Conservation (phyloP, 2,329 filamentous ascomycete species). For the Orbilia blumenaviensis region DNA sequence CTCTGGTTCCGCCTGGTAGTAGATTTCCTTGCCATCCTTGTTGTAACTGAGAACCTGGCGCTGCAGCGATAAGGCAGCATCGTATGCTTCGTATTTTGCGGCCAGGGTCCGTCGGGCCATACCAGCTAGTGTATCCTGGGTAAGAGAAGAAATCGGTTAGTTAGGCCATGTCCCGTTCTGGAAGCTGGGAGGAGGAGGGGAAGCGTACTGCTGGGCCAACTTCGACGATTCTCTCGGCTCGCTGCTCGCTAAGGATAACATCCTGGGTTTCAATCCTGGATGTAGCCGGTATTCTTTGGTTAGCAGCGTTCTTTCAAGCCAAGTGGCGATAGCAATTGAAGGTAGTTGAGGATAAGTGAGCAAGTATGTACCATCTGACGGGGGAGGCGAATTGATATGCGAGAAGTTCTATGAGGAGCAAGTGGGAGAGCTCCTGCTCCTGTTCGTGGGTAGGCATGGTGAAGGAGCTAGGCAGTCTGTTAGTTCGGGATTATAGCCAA, state of each 20-base stretch:
- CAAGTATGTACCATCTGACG: slow-evolving; percentile 77
- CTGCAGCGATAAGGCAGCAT: slow-evolving; percentile 94
- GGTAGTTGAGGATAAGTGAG: neutral
- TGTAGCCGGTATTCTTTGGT: neutral
- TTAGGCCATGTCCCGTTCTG: neutral
- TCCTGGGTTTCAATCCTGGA: slow-evolving; percentile 90
- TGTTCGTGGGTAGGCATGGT: slow-evolving; percentile 74
- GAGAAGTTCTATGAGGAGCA: slow-evolving; percentile 95
- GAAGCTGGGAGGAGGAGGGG: neutral
- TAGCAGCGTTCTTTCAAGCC: too few relatives aligned
- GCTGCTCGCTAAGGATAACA: slow-evolving; percentile 97
- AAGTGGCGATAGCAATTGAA: too few relatives aligned
- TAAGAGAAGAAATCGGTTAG: neutral
- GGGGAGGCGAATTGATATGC: slow-evolving; percentile 99
- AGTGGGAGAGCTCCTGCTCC: slow-evolving; percentile 97
- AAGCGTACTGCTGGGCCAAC: slow-evolving; percentile 77
- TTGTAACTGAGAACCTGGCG: slow-evolving; percentile 99
- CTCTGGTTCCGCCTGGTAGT: slow-evolving; percentile 96
- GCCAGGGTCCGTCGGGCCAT: slow-evolving; percentile 97
- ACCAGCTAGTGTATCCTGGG: slow-evolving; percentile 83
- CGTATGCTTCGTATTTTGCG: slow-evolving; percentile 98
- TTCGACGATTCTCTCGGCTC: slow-evolving; percentile 95
- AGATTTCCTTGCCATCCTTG: slow-evolving; percentile 99
- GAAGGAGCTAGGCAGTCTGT: slow-evolving; percentile 70
- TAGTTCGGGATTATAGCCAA: slow-evolving; percentile 51